These are phyloP conservation scores for Melampsora larici-populina DNA, from an alignment of 1,284 basidiomycete species.

Conservation along the genomic window DNA sequence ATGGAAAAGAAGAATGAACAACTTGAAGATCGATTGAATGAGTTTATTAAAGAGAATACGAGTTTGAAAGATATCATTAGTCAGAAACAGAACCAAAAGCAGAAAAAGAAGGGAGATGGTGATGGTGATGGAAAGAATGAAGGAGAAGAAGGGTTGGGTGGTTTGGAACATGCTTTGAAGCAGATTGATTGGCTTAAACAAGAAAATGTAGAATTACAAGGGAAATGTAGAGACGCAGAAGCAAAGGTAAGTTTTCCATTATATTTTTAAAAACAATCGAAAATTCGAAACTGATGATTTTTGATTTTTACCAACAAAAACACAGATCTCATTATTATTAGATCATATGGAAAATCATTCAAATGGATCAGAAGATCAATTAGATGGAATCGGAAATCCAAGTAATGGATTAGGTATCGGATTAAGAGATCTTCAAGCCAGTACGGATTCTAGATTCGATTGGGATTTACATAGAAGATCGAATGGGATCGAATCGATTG, in stretches of 20 bases:
- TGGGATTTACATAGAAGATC: conserved; percentile 16
- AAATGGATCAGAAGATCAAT: not conserved
- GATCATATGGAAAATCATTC: conserved; percentile 42
- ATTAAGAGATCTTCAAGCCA: too few species aligned
- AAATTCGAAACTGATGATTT: too few species aligned
- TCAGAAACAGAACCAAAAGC: too few species aligned
- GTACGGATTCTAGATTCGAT: not conserved
- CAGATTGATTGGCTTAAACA: conserved; percentile 50
- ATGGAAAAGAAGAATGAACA: not conserved
- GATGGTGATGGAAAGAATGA: not conserved
- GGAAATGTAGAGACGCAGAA: conserved; percentile 47
- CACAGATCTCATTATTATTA: conserved; percentile 35
- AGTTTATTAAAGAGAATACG: not conserved
- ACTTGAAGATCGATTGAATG: too few species aligned
- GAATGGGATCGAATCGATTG: conserved; percentile 22
- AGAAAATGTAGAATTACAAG: conserved; percentile 49
- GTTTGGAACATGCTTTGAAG: conserved; percentile 44
- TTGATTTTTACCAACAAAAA: too few species aligned
- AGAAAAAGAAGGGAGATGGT: not conserved
- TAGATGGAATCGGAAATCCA: not conserved
- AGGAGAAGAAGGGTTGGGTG: not conserved
- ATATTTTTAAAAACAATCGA: too few species aligned
- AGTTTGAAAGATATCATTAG: conserved; percentile 17
- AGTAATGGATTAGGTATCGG: too few species aligned
- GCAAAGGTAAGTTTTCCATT: conserved; percentile 42